Conservation (phyloP, 306 rosid species). For the Dicorynia guianensis region DNA sequence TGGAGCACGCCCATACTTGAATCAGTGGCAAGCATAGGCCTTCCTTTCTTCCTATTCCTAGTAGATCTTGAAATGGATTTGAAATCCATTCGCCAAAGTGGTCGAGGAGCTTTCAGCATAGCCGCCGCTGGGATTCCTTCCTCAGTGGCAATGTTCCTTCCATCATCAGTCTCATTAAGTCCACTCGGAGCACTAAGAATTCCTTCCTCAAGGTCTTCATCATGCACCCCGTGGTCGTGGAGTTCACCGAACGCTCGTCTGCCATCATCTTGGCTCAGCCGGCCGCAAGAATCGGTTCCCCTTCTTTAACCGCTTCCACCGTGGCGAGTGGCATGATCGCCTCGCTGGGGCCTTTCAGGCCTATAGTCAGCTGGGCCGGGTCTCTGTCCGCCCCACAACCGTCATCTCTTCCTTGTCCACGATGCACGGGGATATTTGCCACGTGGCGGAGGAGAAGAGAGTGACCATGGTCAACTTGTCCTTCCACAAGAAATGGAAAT, state of each 20-base stretch:
- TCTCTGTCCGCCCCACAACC: constrained; percentile 68
- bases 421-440: constrained; percentile 83
- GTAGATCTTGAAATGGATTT: constrained; percentile 71
- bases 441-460: constrained; percentile 74
- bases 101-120: constrained; percentile 52
- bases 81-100: constrained; percentile 59
- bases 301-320: constrained; percentile 56
- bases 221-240: constrained; percentile 81
- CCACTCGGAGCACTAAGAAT: constrained; percentile 57
- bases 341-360: constrained; percentile 66
- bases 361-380: constrained; percentile 66
- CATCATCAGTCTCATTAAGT: constrained; percentile 61
- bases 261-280: constrained; percentile 71
- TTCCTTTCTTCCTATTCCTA: constrained; percentile 64
- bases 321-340: constrained; percentile 55
- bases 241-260: constrained; percentile 80
- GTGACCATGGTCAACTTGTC: constrained; percentile 73
- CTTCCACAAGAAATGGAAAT: constrained; percentile 61
- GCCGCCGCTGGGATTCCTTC: constrained; percentile 67
- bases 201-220: constrained; percentile 66
- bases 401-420: constrained; percentile 72
- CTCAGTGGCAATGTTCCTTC: constrained; percentile 63
- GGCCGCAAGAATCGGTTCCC: constrained; percentile 77
- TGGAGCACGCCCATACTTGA: constrained; percentile 71
- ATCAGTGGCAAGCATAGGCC: constrained; percentile 67